A percentile compares a stretch with the other conserved stretches of the same genome.
These are phyloP conservation scores for Mycosphaerella sp. DNA, from an alignment of 2,329 filamentous ascomycete species.

Conservation along the genomic window DNA sequence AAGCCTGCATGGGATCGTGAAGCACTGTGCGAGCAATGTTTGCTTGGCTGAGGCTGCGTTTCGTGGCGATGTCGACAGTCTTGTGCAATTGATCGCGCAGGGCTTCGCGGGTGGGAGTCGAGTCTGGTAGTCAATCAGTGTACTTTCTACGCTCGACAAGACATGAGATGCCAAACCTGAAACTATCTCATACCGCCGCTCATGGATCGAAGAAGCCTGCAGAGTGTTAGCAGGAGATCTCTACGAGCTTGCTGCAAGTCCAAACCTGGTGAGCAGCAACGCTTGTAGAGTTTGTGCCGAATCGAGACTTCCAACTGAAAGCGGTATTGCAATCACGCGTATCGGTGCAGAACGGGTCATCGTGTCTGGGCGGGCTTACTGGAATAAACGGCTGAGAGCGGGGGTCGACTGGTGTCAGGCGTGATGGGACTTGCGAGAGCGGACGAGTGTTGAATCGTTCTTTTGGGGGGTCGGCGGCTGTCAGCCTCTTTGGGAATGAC, in stretches of 20 bases:
- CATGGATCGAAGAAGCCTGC: neutral
- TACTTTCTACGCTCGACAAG: neutral
- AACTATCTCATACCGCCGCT: neutral
- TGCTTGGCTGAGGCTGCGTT: slow-evolving; percentile 25
- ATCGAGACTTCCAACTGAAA: neutral
- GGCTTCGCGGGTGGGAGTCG: slow-evolving; percentile 16
- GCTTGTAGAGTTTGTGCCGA: neutral
- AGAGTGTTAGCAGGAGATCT: neutral
- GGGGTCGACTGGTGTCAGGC: neutral
- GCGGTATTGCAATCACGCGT: neutral
- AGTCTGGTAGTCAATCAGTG: slow-evolving; percentile 1
- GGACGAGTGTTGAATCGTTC: neutral
- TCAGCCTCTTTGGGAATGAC: neutral
- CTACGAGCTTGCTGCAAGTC: no score
- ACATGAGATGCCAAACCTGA: neutral
- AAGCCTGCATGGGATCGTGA: slow-evolving; percentile 28
- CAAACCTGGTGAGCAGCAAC: neutral
- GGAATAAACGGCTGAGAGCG: neutral
- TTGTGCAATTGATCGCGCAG: slow-evolving; percentile 28
- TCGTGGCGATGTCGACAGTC: slow-evolving; percentile 26
- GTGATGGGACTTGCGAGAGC: neutral
- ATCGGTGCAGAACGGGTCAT: slow-evolving; percentile 1
- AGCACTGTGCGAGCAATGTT: slow-evolving; percentile 28
- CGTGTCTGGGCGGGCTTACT: neutral
- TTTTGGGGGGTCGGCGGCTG: neutral